A percentile compares a stretch with the other conserved stretches of the same genome.
Evolutionary conservation across 768 basidiomycete species (phyloP).

Genomic region (Lanmaoa rubissima): DNA sequence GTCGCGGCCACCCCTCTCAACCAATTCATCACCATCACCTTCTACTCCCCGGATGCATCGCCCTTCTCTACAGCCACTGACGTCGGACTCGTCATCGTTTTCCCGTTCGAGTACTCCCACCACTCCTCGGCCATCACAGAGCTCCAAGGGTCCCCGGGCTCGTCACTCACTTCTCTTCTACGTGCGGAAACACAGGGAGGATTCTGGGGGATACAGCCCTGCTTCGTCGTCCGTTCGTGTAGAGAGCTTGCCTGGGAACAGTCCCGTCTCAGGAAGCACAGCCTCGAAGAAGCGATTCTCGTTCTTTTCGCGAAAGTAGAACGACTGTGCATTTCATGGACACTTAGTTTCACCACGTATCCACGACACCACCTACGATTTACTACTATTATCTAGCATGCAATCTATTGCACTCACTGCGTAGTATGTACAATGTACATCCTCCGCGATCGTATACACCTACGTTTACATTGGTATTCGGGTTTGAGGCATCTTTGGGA

Average conservation of each 20-base stretch:
- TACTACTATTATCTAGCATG: conserved; percentile 15
- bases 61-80: conserved; percentile 29
- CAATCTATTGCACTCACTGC: conserved; percentile 15
- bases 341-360: conserved; percentile 9
- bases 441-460: conserved; percentile 6
- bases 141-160: conserved; percentile 26
- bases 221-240: conserved; percentile 23
- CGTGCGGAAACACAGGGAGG: conserved; percentile 28
- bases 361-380: conserved; percentile 20
- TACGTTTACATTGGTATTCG: conserved; percentile 5
- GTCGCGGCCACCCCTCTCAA: conserved; percentile 20
- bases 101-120: conserved; percentile 33
- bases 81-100: conserved; percentile 30
- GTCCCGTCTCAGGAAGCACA: conserved; percentile 1
- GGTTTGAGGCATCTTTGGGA: background rate
- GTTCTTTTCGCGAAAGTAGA: conserved; percentile 33
- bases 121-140: conserved; percentile 24
- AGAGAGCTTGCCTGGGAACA: conserved; percentile 13
- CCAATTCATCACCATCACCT: conserved; percentile 16
- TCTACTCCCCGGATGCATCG: conserved; percentile 24
- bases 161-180: conserved; percentile 31
- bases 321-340: conserved; percentile 9
- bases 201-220: conserved; percentile 21
- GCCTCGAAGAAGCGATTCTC: conserved; percentile 28
- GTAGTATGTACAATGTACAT: conserved; percentile 14